These are phyloP conservation scores for Russula emetica DNA, from an alignment of 768 basidiomycete species.

Conservation along the genomic window DNA sequence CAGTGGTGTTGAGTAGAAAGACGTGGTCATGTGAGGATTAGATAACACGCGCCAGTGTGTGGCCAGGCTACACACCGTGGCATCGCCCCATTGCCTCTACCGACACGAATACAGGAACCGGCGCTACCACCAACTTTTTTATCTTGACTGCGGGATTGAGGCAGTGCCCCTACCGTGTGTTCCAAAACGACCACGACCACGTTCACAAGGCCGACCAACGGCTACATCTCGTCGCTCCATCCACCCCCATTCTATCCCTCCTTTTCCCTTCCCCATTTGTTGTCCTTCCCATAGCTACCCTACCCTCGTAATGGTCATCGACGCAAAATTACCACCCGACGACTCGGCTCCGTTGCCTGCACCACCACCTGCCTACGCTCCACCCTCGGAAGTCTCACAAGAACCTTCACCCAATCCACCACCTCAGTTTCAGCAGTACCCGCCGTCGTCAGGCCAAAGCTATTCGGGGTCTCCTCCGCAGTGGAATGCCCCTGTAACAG, in stretches of 20 bases:
- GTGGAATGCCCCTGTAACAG: conserved; percentile 10
- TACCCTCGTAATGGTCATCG: conserved; percentile 22
- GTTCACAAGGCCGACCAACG: background rate
- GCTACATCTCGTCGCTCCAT: background rate
- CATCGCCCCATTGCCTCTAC: no score
- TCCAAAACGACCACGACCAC: background rate
- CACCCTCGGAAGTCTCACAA: background rate
- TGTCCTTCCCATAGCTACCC: no score
- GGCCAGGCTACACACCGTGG: no score
- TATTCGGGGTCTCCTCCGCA: conserved; percentile 2
- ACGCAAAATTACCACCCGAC: conserved; percentile 20
- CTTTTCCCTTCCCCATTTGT: background rate
- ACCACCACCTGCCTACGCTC: conserved; percentile 24
- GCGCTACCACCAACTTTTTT: background rate
- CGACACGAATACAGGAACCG: background rate
- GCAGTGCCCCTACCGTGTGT: background rate
- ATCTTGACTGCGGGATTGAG: background rate
- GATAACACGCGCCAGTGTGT: conserved; percentile 14
- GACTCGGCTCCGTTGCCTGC: conserved; percentile 1
- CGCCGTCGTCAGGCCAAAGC: background rate
- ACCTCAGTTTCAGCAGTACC: conserved; percentile 9
- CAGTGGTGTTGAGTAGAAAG: conserved; percentile 4
- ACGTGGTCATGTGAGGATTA: conserved; percentile 26
- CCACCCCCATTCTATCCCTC: background rate
- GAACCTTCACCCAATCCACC: background rate